Evolutionary conservation across 179 eudicot genomes (phyloP), one percentile per base, ranked within the genome.

Genomic region (Gypsophila paniculata): DNA sequence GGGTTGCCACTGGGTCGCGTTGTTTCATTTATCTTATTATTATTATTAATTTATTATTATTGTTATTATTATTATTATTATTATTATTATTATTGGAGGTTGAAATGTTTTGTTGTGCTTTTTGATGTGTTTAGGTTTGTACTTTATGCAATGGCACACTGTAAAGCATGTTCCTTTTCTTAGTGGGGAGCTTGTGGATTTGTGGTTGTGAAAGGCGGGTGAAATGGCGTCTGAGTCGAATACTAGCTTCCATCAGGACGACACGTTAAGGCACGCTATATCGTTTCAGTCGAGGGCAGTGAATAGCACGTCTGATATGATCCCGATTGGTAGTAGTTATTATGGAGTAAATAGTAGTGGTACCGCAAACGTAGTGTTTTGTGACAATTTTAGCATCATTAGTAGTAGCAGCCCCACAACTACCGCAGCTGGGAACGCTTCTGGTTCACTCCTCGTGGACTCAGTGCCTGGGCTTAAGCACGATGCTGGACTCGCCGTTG

Each of bases 401-500:
- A 80, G 77, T 73, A 79, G 54, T 62, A 77, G 72, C 72, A 82
- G 82, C 72, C 81, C 83, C 42, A 61, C 72, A 34, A 42, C 85
- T 32, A 72, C 83, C 26, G 81, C 81, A 65, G 76, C 77, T 61
- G 82, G 85, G 72, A 83, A 73, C 72, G 77, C 93, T 36, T 70
- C 83, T 15, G 84, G 79, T 76, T 77, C 90, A 14, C 83, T 84
- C 68, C 83, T 90, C 64, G 68, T 88, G 32, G 91, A 90, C 74
- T 77, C 97, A 3, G 92, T 80, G 17, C 87, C 91, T 34, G 98
- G 89, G 79, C 86, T 90, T 58, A 89, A 87, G 83, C 90, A 92
- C 54, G 96, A 92, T 60, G 75, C 92, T 2, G 96, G 91, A 19
- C 66, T 85, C 53, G 95, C 95, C 11, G 96, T 81, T 39, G 98